Evolutionary conservation across 345 rosid genomes (phyloP).

Genomic region (Pistacia integerrima): DNA sequence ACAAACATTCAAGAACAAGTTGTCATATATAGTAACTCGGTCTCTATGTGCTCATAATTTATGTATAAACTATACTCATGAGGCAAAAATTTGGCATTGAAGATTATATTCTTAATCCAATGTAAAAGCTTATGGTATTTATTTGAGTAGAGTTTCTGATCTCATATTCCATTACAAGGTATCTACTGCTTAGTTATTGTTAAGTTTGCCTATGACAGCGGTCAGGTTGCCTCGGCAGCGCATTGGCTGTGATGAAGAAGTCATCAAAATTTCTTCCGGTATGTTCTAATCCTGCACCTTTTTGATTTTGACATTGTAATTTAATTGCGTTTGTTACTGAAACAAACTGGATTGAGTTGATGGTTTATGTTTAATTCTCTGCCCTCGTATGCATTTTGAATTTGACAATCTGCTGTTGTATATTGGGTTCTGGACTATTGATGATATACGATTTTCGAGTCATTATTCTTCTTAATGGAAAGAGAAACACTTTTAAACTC

Average conservation of each 20-base stretch:
- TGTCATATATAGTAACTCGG: not conserved
- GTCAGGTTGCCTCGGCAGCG: conserved; percentile 89
- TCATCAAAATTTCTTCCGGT: conserved; percentile 91
- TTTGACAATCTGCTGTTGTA: not conserved
- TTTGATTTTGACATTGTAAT: not conserved
- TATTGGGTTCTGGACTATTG: not conserved
- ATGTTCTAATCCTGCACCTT: conserved; percentile 28
- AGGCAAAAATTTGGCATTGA: not conserved
- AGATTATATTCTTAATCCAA: not conserved
- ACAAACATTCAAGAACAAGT: not conserved
- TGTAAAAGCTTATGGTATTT: not conserved
- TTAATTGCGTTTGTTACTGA: conserved; percentile 4
- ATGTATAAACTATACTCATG: not conserved
- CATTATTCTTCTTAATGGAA: conserved; percentile 3
- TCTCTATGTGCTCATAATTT: not conserved
- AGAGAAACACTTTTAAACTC: not conserved
- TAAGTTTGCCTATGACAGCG: conserved; percentile 55
- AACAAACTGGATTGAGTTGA: conserved; percentile 14
- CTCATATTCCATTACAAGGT: not conserved
- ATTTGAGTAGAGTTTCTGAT: not conserved
- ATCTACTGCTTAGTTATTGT: conserved; percentile 24
- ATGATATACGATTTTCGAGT: not conserved
- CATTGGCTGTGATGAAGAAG: conserved; percentile 96
- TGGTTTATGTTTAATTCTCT: not conserved
- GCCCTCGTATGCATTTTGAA: not conserved